These are phyloP conservation scores for Nicotiana otophora DNA, from an alignment of 257 asterid species.

Conservation along the genomic window DNA sequence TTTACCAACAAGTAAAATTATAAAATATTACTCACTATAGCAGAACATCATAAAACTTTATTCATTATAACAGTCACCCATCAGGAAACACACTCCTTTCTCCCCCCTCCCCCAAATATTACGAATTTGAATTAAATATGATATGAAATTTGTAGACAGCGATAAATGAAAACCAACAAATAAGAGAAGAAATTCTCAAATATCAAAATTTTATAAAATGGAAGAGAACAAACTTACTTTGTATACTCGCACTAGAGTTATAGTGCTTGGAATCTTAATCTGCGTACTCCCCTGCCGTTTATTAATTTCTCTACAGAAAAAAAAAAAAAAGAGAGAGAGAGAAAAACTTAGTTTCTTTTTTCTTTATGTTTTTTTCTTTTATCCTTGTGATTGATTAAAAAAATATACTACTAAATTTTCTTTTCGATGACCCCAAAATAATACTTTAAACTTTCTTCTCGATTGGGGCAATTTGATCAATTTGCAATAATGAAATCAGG, in stretches of 20 bases:
- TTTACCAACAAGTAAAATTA: too few relatives aligned
- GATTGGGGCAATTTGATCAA: too few relatives aligned
- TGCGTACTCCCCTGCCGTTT: constrained; percentile 52
- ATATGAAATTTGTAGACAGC: neutral
- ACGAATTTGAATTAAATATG: neutral
- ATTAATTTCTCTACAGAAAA: constrained; percentile 54
- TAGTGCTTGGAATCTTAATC: constrained; percentile 44
- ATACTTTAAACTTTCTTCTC: too few relatives aligned
- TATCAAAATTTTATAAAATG: neutral
- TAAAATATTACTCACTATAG: too few relatives aligned
- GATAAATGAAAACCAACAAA: neutral
- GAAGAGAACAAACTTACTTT: constrained; percentile 21
- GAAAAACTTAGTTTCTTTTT: neutral
- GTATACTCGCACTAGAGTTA: constrained; percentile 34
- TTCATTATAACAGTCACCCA: neutral
- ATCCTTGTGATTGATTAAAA: neutral
- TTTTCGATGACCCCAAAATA: too few relatives aligned
- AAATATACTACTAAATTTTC: too few relatives aligned
- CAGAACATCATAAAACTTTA: neutral
- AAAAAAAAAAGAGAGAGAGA: neutral
- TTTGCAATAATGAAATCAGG: too few relatives aligned
- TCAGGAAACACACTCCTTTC: neutral
- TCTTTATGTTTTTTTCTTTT: neutral
- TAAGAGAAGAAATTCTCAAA: too few relatives aligned
- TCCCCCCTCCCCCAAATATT: too few relatives aligned